Conservation (phyloP, 176 grass and related monocot genomes). For the Luzula sylvatica region DNA sequence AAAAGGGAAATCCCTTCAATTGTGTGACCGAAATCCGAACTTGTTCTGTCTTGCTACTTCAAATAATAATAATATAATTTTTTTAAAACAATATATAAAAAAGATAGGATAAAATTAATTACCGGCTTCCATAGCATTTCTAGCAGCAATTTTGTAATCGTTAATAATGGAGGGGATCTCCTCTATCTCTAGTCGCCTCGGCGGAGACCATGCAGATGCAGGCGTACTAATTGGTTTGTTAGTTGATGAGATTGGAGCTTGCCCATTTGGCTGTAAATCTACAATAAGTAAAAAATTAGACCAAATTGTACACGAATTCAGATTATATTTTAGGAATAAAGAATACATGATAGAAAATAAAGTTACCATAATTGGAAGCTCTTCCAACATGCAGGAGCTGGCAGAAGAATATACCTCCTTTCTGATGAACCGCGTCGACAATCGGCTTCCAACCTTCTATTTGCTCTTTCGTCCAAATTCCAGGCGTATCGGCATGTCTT, state of each 20-base stretch:
- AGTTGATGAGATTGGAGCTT: slow-evolving; percentile 18
- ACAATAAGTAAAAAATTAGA: too few species aligned
- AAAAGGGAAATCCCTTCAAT: background rate
- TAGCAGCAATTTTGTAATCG: slow-evolving; percentile 26
- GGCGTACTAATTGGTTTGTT: slow-evolving; percentile 11
- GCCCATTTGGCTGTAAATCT: slow-evolving; percentile 18
- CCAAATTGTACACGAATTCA: too few species aligned
- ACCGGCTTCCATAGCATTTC: slow-evolving; percentile 30
- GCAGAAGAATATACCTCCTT: slow-evolving; percentile 24
- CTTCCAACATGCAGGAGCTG: slow-evolving; percentile 25
- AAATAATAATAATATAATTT: background rate
- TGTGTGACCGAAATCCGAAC: background rate
- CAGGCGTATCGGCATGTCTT: slow-evolving; percentile 20
- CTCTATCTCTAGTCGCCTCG: slow-evolving; percentile 15
- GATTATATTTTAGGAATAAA: too few species aligned
- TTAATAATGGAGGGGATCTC: slow-evolving; percentile 22
- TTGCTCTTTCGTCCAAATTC: slow-evolving; percentile 25
- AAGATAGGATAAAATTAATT: background rate
- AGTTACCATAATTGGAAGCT: slow-evolving; percentile 4
- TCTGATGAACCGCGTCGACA: slow-evolving; percentile 23
- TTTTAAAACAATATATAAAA: too few species aligned
- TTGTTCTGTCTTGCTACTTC: background rate
- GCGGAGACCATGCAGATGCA: background rate
- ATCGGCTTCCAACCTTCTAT: slow-evolving; percentile 32
- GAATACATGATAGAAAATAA: background rate